A percentile compares a stretch with the other conserved stretches of the same genome.
phyloP scores from a whole-genome alignment of 805 yeast species.

The Lachancea sp. region DNA sequence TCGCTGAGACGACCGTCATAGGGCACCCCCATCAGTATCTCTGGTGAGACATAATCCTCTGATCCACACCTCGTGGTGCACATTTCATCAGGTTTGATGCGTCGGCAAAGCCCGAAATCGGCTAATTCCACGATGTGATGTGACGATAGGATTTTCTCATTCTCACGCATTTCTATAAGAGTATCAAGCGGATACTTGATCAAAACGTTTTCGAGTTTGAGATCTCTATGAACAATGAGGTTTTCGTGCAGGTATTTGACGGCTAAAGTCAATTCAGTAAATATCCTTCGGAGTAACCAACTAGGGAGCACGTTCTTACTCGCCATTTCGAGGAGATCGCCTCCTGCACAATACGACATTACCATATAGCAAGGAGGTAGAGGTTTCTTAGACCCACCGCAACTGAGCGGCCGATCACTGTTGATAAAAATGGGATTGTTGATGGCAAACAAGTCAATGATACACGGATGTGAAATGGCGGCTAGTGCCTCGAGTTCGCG shows the following conservation, averaged over 20 bases:
- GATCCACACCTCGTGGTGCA: slow-evolving; percentile 91
- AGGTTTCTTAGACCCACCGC: slow-evolving; percentile 6
- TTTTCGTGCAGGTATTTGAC: slow-evolving; percentile 63
- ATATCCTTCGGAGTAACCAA: slow-evolving; percentile 50
- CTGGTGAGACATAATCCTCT: slow-evolving; percentile 95
- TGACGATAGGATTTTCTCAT: slow-evolving; percentile 24
- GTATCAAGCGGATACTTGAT: slow-evolving; percentile 37
- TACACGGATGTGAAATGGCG: slow-evolving; percentile 57
- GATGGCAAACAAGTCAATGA: slow-evolving; percentile 54
- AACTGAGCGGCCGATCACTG: slow-evolving; percentile 25
- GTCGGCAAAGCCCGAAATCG: slow-evolving; percentile 85
- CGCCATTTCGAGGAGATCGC: slow-evolving; percentile 70
- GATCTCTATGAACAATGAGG: slow-evolving; percentile 79
- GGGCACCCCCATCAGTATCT: slow-evolving; percentile 78
- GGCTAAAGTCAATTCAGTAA: slow-evolving; percentile 65
- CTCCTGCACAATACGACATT: slow-evolving; percentile 75
- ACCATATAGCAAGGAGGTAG: slow-evolving; percentile 44
- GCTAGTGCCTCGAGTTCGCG: slow-evolving; percentile 69
- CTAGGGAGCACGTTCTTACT: slow-evolving; percentile 42
- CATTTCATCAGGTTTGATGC: slow-evolving; percentile 52
- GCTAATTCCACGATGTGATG: slow-evolving; percentile 52
- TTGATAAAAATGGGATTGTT: slow-evolving; percentile 24
- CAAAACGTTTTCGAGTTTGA: slow-evolving; percentile 82
- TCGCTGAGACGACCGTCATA: slow-evolving; percentile 91
- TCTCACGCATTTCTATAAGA: slow-evolving; percentile 17